Evolutionary conservation across 2,329 filamentous ascomycete genomes (phyloP), one percentile per base, ranked within the genome.

Genomic region (Hortaea werneckii): DNA sequence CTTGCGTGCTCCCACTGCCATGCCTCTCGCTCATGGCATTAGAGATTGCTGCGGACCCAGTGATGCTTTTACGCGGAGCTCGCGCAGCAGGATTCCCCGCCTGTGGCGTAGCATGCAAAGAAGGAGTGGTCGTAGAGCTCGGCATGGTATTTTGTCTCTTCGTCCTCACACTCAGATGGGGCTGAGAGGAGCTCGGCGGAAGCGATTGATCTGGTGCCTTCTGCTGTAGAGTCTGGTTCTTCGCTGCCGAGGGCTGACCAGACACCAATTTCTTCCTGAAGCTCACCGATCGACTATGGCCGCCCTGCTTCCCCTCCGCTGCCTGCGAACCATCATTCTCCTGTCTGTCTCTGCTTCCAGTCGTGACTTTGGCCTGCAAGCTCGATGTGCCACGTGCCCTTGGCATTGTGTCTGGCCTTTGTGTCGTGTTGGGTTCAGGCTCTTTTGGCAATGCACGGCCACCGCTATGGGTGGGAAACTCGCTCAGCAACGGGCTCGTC

Each of bases 81-180:
- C 20, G 20, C 20, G 20, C 20, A 20, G 20, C 20, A 20, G 20
- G 20, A 20, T 20, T 20, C 20, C 20, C 20, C 20, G 20, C 20
- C 20, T 20, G 20, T 20, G 20, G 20, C 20, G 20, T 20, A 20
- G 20, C 20, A 20, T 20, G 20, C 9, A 35, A n/a, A 9, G 32
- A 35, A n/a, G 32, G 32, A 9, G 32, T n/a, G 8, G 32, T 35
- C 9, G 32, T 35, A n/a, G 32, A 35, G 32, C n/a, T 9, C 32
- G 7, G 82, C 78, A 42, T 85, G 80, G 55, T 82, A 64, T 80
- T 94, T 67, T 92, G 86, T 39, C 87, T 82, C 50, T 87, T 81
- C 52, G 75, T 77, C 49, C 87, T 80, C 57, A 79, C 71, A 12
- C 82, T 73, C 42, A 79, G 71, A 50, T 80, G 74, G 13, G 77